phyloP scores from a whole-genome alignment of 1,284 basidiomycete genomes.

The Irpex rosettiformis region DNA sequence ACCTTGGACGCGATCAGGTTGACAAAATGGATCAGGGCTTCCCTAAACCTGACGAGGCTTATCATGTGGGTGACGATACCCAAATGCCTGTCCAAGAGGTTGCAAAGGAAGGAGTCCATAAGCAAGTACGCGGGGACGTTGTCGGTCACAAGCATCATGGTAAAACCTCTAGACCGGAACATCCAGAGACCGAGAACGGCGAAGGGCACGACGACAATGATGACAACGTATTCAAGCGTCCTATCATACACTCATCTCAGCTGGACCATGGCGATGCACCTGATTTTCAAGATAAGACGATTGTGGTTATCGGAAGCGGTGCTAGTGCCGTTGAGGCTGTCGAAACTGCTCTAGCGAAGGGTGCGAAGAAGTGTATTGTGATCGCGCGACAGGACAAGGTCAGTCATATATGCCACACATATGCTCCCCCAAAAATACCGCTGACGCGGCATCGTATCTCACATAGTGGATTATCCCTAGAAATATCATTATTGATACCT shows the following conservation, averaged over 20 bases:
- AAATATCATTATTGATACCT: slow-evolving; percentile 51
- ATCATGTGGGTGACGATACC: slow-evolving; percentile 6
- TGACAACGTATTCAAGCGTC: slow-evolving; percentile 34
- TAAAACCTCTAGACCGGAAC: background rate
- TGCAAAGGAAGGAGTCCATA: background rate
- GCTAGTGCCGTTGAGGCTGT: slow-evolving; percentile 62
- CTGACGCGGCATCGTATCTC: too few relatives aligned
- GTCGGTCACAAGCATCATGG: slow-evolving; percentile 3
- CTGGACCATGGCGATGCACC: slow-evolving; percentile 39
- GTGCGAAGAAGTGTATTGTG: slow-evolving; percentile 44
- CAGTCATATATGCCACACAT: background rate
- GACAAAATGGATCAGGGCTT: slow-evolving; percentile 17
- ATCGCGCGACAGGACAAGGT: slow-evolving; percentile 40
- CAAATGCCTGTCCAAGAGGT: slow-evolving; percentile 8
- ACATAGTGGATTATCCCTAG: slow-evolving; percentile 58
- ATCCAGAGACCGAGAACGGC: background rate
- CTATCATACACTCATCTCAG: slow-evolving; percentile 54
- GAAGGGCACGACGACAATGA: slow-evolving; percentile 16
- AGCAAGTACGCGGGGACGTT: background rate
- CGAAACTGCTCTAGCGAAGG: slow-evolving; percentile 46
- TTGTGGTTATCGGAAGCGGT: slow-evolving; percentile 54
- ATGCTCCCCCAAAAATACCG: too few relatives aligned
- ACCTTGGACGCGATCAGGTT: slow-evolving; percentile 11
- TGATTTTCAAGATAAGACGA: slow-evolving; percentile 41
- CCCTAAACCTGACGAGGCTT: slow-evolving; percentile 16